phyloP scores from a whole-genome alignment of 2,329 filamentous ascomycete genomes.

The Trichoderma sp. region DNA sequence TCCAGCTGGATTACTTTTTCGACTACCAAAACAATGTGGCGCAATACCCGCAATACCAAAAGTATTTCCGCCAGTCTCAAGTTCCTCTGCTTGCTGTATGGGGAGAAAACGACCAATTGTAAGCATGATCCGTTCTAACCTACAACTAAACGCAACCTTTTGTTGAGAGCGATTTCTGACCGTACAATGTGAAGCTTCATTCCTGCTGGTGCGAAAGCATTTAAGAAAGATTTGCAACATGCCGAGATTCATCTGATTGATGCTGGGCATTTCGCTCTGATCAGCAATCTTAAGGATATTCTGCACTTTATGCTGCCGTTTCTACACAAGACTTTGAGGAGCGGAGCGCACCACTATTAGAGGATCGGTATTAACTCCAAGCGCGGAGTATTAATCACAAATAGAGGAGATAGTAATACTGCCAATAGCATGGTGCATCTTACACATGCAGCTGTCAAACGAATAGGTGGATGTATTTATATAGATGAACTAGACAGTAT shows the following conservation, averaged over 20 bases:
- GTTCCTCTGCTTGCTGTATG: conserved; percentile 57
- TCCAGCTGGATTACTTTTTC: conserved; percentile 56
- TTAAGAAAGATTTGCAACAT: conserved; percentile 46
- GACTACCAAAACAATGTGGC: conserved; percentile 56
- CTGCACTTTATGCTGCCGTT: background rate
- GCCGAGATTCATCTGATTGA: conserved; percentile 52
- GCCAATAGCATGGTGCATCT: background rate
- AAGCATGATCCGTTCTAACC: background rate
- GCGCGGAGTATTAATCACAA: background rate
- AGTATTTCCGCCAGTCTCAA: conserved; percentile 49
- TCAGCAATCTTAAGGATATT: background rate
- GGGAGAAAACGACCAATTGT: conserved; percentile 53
- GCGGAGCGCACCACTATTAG: background rate
- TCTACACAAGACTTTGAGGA: background rate
- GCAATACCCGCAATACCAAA: conserved; percentile 55
- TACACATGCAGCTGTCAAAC: background rate
- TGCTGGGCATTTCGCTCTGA: conserved; percentile 53
- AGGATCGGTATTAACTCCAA: background rate
- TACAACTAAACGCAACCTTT: background rate
- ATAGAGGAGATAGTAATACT: too few relatives aligned
- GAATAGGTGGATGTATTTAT: background rate
- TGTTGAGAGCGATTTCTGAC: background rate
- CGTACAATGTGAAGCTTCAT: conserved; percentile 41
- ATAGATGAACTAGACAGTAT: background rate
- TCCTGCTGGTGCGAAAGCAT: conserved; percentile 53